Evolutionary conservation across 2,329 filamentous ascomycete genomes (phyloP).

Genomic region (Parasarocladium wereldwijsianum): DNA sequence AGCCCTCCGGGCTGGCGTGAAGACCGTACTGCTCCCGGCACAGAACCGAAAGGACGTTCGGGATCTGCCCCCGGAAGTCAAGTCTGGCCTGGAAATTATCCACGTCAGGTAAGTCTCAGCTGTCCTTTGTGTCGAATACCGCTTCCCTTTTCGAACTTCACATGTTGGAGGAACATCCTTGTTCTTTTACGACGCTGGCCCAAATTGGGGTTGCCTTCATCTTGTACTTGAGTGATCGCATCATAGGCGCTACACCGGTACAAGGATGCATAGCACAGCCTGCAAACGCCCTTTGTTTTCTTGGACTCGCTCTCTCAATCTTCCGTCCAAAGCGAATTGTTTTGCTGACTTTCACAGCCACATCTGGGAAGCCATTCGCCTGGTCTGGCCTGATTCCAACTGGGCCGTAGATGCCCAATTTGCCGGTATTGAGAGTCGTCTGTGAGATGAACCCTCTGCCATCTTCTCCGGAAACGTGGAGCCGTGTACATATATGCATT

Average conservation of each 20-base stretch:
- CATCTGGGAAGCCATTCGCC: constrained; percentile 85
- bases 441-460: constrained; percentile 42
- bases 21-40: constrained; percentile 77
- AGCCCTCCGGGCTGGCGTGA: constrained; percentile 81
- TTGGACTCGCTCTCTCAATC: no score
- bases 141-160: constrained; percentile 5
- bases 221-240: constrained; percentile 6
- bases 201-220: no score
- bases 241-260: no score
- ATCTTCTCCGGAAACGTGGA: no score
- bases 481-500: no score
- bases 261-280: no score
- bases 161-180: no score
- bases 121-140: constrained; percentile 3
- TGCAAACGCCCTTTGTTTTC: no score
- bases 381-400: constrained; percentile 80
- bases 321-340: no score
- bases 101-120: constrained; percentile 58
- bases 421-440: constrained; percentile 60
- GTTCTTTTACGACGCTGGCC: no score
- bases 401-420: constrained; percentile 63
- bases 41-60: constrained; percentile 86
- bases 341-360: no score
- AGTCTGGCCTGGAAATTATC: constrained; percentile 72
- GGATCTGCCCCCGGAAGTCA: constrained; percentile 82